Conservation (phyloP, 2,329 filamentous ascomycete species). For the Chaetothyriales sp. region DNA sequence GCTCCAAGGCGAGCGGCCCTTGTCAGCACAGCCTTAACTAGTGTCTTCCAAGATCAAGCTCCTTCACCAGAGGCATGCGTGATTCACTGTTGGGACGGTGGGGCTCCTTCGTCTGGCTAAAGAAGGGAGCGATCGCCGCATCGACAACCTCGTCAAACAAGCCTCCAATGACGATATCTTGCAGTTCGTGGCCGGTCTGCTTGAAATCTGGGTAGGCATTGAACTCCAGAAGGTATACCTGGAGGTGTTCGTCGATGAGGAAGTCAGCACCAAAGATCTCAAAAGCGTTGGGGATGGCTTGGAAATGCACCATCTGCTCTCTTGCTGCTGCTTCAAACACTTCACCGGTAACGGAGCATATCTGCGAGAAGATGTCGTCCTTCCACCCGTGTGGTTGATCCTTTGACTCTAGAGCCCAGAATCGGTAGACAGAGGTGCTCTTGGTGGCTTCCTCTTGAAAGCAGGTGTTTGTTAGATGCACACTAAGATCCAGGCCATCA, state of each 20-base stretch:
- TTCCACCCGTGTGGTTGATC: conserved; percentile 35
- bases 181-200: conserved; percentile 70
- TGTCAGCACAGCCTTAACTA: neutral
- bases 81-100: conserved; percentile 20
- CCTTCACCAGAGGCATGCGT: conserved; percentile 22
- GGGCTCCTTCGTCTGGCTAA: conserved; percentile 26
- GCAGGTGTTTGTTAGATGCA: conserved; percentile 91
- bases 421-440: conserved; percentile 48
- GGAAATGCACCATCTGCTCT: conserved; percentile 80
- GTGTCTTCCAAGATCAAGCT: conserved; percentile 28
- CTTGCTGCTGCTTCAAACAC: conserved; percentile 75
- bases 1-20: no score
- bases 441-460: conserved; percentile 50
- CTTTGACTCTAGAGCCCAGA: conserved; percentile 52
- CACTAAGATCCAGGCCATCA: conserved; percentile 44
- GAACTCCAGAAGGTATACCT: conserved; percentile 69
- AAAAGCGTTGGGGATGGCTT: conserved; percentile 74
- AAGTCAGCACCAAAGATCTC: conserved; percentile 90
- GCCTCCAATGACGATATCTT: conserved; percentile 52
- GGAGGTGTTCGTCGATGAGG: conserved; percentile 54
- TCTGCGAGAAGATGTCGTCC: conserved; percentile 55
- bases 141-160: conserved; percentile 64
- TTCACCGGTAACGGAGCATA: conserved; percentile 59
- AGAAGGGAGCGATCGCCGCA: conserved; percentile 55
- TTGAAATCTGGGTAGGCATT: conserved; percentile 95